phyloP scores from a whole-genome alignment of 495 filamentous ascomycete genomes.

The Glonium stellatum region DNA sequence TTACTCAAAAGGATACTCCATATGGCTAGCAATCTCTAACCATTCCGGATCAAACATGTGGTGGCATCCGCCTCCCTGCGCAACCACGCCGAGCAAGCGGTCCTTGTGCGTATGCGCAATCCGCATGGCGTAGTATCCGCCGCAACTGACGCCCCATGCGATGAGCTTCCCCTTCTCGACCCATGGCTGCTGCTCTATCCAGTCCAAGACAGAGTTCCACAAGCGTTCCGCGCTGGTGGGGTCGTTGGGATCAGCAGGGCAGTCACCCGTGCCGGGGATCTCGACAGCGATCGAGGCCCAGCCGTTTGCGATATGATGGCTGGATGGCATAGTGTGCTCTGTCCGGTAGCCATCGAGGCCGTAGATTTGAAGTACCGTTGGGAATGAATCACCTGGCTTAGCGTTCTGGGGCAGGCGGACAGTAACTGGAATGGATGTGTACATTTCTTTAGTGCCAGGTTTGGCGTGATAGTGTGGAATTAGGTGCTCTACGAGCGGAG shows the following conservation, averaged over 20 bases:
- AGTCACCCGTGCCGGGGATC: constrained; percentile 25
- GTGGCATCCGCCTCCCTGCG: constrained; percentile 23
- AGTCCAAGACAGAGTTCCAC: constrained; percentile 21
- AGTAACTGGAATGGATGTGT: constrained; percentile 10
- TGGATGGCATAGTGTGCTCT: constrained; percentile 19
- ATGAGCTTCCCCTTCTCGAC: constrained; percentile 18
- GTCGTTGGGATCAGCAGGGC: constrained; percentile 18
- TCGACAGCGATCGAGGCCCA: constrained; percentile 17
- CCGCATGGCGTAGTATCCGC: constrained; percentile 27
- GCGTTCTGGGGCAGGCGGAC: constrained; percentile 9
- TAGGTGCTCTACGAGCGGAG: constrained; percentile 9
- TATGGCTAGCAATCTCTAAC: constrained; percentile 11
- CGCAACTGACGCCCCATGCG: constrained; percentile 19
- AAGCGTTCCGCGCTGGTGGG: constrained; percentile 16
- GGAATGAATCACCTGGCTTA: constrained; percentile 7
- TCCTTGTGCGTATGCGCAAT: constrained; percentile 24
- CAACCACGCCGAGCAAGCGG: constrained; percentile 14
- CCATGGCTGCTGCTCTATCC: constrained; percentile 19
- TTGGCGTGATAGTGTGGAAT: constrained; percentile 14
- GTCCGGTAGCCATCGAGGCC: constrained; percentile 23
- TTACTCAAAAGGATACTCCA: constrained; percentile 18
- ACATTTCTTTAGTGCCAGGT: constrained; percentile 10
- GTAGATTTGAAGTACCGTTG: constrained; percentile 13
- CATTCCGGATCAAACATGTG: constrained; percentile 23
- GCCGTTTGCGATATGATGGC: constrained; percentile 8